Percentiles rank a stretch among this genome's conserved stretches.
phyloP scores from a whole-genome alignment of 495 filamentous ascomycete species.

The Penicillium riverlandense region DNA sequence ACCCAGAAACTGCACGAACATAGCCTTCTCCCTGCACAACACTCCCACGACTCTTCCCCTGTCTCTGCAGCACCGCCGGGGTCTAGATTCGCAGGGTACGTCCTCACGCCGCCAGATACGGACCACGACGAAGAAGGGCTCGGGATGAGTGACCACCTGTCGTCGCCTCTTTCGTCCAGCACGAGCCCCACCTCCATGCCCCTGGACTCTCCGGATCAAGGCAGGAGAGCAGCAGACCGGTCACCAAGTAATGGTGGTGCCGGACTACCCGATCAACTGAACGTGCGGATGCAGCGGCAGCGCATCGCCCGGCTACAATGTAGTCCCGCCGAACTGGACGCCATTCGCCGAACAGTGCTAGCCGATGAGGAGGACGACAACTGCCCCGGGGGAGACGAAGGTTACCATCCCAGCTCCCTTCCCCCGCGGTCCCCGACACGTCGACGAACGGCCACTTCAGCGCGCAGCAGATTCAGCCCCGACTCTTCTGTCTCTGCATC shows the following conservation, averaged over 20 bases:
- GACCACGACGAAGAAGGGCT: conserved; percentile 35
- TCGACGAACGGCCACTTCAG: conserved; percentile 16
- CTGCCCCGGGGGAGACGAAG: conserved; percentile 19
- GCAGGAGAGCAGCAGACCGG: too few species aligned
- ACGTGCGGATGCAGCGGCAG: conserved; percentile 34
- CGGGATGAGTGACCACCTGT: conserved; percentile 8
- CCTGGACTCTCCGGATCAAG: conserved; percentile 4
- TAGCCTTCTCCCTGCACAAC: conserved; percentile 22
- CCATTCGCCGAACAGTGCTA: conserved; percentile 27
- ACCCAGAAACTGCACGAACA: conserved; percentile 42
- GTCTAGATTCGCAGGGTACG: conserved; percentile 19
- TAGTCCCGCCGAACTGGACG: conserved; percentile 27
- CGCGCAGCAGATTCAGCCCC: conserved; percentile 23
- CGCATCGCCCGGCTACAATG: conserved; percentile 38
- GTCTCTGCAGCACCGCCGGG: conserved; percentile 1
- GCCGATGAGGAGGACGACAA: conserved; percentile 10
- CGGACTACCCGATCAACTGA: conserved; percentile 4
- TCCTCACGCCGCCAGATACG: conserved; percentile 38
- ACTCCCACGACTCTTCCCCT: conserved; percentile 1
- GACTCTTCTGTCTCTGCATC: neutral
- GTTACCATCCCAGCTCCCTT: conserved; percentile 37
- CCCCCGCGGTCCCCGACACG: conserved; percentile 29
- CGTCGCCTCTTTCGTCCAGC: conserved; percentile 24
- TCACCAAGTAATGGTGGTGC: too few species aligned
- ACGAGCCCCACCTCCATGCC: conserved; percentile 31